Base-by-base conservation (phyloP, 768 basidiomycete genomes). In the Trametes cingulata region DNA sequence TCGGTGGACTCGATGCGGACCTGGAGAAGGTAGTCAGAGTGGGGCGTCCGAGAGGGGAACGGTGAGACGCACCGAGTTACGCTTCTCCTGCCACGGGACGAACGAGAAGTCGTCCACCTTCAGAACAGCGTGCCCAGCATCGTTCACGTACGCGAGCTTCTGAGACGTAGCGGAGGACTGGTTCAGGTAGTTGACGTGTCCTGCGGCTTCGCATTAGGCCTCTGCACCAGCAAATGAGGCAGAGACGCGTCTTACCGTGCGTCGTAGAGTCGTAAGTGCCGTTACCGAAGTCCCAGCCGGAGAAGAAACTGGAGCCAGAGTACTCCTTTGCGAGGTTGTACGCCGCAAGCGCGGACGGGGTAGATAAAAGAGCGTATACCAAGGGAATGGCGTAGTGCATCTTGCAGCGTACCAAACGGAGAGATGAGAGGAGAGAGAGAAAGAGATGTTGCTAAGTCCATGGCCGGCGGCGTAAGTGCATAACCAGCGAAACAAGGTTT, bases 51-150 rank as follows among this genome's bases (percentile, higher is more conserved):
- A 36, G 29, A 4, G 19, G 8, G 4, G n/a, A 19, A 6, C 8
- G n/a, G n/a, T 24, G 14, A 0, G 24, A 22, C 61, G 58, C 58
- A 91, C 90, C 33, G 89, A 82, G 65, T 86, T 80, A 36, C 90
- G 77, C 65, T 85, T 80, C 50, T 83, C 66, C 56, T 80, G 78
- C 52, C 73, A 75, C 20, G 75, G 71, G 2, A 90, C 82, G 43
- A 79, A 78, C 13, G 82, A 83, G 7, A 74, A 73, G 68, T 91
- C 90, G 76, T 93, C 90, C 19, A 93, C 90, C 68, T 79, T 85
- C 55, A 93, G 76, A 62, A 94, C 78, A 2, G 85, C 86, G 54
- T 87, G 83, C 7, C 87, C 84, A 1, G 78, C 77, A 42, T 64
- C 63, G 60, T 87, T 85, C 63, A 88, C 70, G 66, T 80, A 90